Conservation (phyloP, 805 yeast species). For the Diddensiella santjacobensis region DNA sequence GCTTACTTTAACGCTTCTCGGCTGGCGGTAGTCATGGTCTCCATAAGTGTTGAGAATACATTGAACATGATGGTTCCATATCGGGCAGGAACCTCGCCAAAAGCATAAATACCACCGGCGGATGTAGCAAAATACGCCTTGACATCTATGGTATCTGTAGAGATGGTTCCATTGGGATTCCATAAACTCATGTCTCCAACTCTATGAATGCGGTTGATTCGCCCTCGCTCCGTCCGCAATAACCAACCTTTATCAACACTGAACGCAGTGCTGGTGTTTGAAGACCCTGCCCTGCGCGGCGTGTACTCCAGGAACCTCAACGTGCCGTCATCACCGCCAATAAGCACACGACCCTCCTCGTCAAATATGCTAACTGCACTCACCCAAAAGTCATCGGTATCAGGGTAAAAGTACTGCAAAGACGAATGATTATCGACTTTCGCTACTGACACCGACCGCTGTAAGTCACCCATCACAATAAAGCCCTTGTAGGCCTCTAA, state of each 20-base stretch:
- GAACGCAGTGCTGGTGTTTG: background rate
- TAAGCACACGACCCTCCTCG: background rate
- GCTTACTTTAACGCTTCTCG: too few relatives aligned
- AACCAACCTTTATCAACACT: background rate
- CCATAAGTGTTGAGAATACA: too few relatives aligned
- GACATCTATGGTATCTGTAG: background rate
- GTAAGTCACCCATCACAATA: conserved; percentile 6
- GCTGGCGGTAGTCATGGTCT: too few relatives aligned
- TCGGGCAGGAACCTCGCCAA: background rate
- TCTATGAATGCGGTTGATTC: background rate
- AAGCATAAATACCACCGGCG: background rate
- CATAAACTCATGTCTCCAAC: background rate
- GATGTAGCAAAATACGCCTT: background rate
- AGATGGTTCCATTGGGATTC: background rate
- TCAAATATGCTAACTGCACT: conserved; percentile 2
- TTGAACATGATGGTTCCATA: background rate
- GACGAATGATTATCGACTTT: background rate
- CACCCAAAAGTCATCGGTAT: background rate
- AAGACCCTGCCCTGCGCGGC: background rate
- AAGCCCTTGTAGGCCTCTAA: background rate
- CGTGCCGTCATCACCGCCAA: background rate
- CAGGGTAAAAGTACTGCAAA: background rate
- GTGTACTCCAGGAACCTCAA: background rate
- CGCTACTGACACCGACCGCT: background rate
- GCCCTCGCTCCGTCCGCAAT: background rate